Conservation (phyloP, 2,329 filamentous ascomycete genomes). For the Mycosphaerelloides madeirae region DNA sequence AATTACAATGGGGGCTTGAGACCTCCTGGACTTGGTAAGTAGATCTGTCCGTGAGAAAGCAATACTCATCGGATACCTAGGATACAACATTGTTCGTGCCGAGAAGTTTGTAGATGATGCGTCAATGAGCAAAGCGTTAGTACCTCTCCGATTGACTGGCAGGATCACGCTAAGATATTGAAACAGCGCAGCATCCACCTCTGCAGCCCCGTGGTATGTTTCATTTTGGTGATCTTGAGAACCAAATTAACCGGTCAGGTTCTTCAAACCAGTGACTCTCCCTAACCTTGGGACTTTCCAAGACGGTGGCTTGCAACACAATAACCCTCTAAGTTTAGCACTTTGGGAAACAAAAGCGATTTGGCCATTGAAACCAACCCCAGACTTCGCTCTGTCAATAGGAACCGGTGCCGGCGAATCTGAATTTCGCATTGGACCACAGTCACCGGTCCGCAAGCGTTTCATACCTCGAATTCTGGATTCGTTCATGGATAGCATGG, state of each 20-base stretch:
- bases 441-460: slow-evolving; percentile 23
- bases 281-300: slow-evolving; percentile 25
- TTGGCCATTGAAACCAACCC: slow-evolving; percentile 21
- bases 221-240: neutral
- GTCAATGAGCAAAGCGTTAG: no score
- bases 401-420: slow-evolving; percentile 21
- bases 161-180: no score
- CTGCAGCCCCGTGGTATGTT: slow-evolving; percentile 26
- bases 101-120: no score
- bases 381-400: slow-evolving; percentile 26
- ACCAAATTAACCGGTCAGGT: slow-evolving; percentile 9
- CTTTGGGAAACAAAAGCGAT: slow-evolving; percentile 22
- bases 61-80: no score
- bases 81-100: no score
- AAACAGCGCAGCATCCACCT: slow-evolving; percentile 27
- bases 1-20: slow-evolving; percentile 31
- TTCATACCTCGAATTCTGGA: slow-evolving; percentile 21
- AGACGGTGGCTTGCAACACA: slow-evolving; percentile 29
- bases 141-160: no score
- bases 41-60: no score
- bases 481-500: slow-evolving; percentile 22
- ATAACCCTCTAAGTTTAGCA: slow-evolving; percentile 26
- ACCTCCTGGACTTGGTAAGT: no score
- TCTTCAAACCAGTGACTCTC: slow-evolving; percentile 26
- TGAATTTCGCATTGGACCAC: neutral